Evolutionary conservation across 306 rosid genomes (phyloP).

Genomic region (Albizia julibrissin): DNA sequence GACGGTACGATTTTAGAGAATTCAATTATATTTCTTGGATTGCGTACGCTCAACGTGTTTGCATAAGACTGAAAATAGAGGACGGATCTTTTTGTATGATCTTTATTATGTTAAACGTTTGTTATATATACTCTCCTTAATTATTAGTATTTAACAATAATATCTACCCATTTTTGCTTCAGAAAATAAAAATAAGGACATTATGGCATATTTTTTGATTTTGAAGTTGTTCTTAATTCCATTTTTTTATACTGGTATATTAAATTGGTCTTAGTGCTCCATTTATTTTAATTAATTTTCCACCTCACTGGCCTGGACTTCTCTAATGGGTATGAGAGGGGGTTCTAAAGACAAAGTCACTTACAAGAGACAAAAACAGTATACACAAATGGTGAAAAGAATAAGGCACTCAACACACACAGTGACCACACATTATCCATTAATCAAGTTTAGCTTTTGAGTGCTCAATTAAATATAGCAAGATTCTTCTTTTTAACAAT

Average conservation of each 20-base stretch:
- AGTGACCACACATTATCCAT: neutral
- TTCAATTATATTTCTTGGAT: neutral
- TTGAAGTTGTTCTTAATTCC: neutral
- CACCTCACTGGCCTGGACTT: neutral
- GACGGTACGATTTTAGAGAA: neutral
- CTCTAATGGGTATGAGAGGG: neutral
- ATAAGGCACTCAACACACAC: neutral
- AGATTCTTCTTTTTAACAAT: conserved; percentile 12
- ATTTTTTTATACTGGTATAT: neutral
- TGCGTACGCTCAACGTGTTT: neutral
- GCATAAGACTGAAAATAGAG: neutral
- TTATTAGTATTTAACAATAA: neutral
- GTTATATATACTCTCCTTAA: neutral
- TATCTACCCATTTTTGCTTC: neutral
- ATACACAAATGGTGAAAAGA: neutral
- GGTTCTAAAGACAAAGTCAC: neutral
- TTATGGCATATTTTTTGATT: neutral
- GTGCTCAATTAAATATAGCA: neutral
- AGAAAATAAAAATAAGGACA: neutral
- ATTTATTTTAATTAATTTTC: neutral
- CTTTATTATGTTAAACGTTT: neutral
- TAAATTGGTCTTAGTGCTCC: neutral
- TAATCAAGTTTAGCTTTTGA: conserved; percentile 26
- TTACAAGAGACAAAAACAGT: neutral
- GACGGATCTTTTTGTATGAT: neutral